These are phyloP conservation scores for Cucurbita argyrosperma DNA, from an alignment of 306 rosid genomes.

Conservation along the genomic window DNA sequence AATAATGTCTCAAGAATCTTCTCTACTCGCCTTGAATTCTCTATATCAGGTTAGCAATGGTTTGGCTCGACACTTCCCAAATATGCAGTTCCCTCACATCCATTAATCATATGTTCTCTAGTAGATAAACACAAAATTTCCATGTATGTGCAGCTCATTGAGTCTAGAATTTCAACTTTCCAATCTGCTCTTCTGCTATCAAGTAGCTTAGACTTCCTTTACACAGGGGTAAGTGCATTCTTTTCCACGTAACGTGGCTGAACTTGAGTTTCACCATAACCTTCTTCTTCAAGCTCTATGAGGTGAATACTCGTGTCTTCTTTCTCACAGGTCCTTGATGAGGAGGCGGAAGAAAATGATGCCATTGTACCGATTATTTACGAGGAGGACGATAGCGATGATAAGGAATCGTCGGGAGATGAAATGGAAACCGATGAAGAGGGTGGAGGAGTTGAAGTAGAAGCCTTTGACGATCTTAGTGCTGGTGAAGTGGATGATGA, in stretches of 20 bases:
- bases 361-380: constrained; percentile 29
- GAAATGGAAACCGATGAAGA: constrained; percentile 27
- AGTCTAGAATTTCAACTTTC: constrained; percentile 62
- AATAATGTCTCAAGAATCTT: constrained; percentile 67
- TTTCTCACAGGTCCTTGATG: constrained; percentile 36
- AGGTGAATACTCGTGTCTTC: neutral
- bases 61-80: neutral
- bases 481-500: no score
- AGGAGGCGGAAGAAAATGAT: constrained; percentile 27
- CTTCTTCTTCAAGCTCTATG: neutral
- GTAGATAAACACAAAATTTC: neutral
- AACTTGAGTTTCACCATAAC: neutral
- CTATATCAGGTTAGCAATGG: constrained; percentile 50
- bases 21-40: constrained; percentile 55
- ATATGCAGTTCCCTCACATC: neutral
- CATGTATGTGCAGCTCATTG: constrained; percentile 41
- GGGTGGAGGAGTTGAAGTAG: no score
- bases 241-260: neutral
- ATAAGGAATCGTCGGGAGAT: constrained; percentile 37
- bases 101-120: neutral
- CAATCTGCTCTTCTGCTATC: constrained; percentile 52
- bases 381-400: constrained; percentile 22
- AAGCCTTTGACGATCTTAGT: no score
- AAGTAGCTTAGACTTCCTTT: constrained; percentile 47
- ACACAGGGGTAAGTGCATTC: constrained; percentile 32